Evolutionary conservation across 495 filamentous ascomycete species (phyloP), one percentile per base, ranked within the genome.

Genomic region (Penicillium crystallinum): DNA sequence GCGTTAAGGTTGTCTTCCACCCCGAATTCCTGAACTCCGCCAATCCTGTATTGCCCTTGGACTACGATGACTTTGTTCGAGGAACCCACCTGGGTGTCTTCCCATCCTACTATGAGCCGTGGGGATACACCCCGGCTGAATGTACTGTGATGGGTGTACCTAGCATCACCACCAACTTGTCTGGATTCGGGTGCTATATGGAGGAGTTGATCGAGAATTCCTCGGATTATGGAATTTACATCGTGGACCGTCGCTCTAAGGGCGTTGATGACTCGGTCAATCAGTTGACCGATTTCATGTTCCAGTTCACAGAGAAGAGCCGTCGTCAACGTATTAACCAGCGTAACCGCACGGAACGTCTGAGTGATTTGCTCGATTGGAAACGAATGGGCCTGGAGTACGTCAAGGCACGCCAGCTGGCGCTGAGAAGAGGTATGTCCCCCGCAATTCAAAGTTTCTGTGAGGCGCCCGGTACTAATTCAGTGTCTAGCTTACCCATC

Each of bases 381-480:
- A 98, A 98, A 78, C 79, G 93, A 35, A 98, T 98, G 93, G 93
- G 93, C 10, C 82, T 97, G 87, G 93, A 98, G 69, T 98, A 98
- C 58, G 88, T 96, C 71, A 98, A 98, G 73, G 93, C 93, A 30
- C 82, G 93, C 31, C 95, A 97, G 69, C 70, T 98, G 52, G 93
- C 93, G 12, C 74, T 98, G 54, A 77, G 93, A 50, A 82, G 93
- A 79, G 82, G 83, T 84, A 70, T 57, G 64, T 52, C 39, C 23
- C 12, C 11, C 44, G 14, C 37, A 18, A 36, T 34, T 46, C 21
- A 31, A 2, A 25, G 6, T 54, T 30, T 36, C 43, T 40, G 29
- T 47, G 2, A 53, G 55, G 43, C 41, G 34, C 17, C 25, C 8
- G 27, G 46, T 10, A 34, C 46, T 50, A 50, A 57, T 27, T 1